phyloP scores from a whole-genome alignment of 805 yeast genomes.

The Blastobotrys mokoenaii region DNA sequence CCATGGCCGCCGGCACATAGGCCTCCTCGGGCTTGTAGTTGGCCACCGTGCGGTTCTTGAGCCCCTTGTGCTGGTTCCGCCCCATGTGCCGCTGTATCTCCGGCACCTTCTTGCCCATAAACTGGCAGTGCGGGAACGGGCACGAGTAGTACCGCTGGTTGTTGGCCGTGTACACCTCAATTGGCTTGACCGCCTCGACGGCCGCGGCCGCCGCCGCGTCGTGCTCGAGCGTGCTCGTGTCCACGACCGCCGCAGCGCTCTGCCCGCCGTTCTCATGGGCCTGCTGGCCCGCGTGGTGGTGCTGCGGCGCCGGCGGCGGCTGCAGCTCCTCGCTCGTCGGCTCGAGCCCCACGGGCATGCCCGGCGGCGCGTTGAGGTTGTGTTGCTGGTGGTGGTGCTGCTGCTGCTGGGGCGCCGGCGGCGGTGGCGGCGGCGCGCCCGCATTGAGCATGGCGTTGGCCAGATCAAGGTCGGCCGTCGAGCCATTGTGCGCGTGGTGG shows the following conservation, averaged over 20 bases:
- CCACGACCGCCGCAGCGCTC: too few species aligned
- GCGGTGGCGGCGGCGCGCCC: too few species aligned
- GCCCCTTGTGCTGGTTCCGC: constrained; percentile 1
- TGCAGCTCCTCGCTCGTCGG: too few species aligned
- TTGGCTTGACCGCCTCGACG: background rate
- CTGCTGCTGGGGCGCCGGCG: too few species aligned
- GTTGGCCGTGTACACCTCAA: background rate
- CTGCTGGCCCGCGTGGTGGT: background rate
- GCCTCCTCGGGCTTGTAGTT: background rate
- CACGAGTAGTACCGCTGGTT: background rate
- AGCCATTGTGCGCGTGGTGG: too few species aligned
- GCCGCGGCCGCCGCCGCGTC: background rate
- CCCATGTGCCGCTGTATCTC: constrained; percentile 1
- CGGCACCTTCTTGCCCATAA: background rate
- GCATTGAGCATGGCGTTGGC: too few species aligned
- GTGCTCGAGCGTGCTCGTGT: too few species aligned
- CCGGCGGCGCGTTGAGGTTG: too few species aligned
- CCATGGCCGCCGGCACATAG: background rate
- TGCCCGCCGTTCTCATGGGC: background rate
- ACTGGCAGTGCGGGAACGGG: background rate
- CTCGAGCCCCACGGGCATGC: too few species aligned
- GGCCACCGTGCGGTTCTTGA: background rate
- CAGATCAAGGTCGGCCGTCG: too few species aligned
- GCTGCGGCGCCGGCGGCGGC: background rate
- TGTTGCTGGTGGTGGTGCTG: too few species aligned